Percentiles rank a stretch among this genome's conserved stretches.
Evolutionary conservation across 108 stramenopile species (phyloP).

Genomic region (Nitzschia sp.): DNA sequence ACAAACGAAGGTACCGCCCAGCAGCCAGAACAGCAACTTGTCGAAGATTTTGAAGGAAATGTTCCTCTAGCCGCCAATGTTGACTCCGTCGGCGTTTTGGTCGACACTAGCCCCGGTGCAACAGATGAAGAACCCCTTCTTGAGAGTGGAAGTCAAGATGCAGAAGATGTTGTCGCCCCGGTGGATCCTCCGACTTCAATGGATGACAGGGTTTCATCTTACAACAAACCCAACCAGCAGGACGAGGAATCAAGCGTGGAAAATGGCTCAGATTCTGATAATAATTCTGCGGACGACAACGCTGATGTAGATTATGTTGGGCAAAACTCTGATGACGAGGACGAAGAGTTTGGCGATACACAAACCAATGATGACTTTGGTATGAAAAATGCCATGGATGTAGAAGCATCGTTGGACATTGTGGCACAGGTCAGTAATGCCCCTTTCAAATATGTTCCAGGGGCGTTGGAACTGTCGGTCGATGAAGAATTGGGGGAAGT

Average conservation of each 20-base stretch:
- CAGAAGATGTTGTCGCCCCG: neutral
- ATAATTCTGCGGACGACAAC: slow-evolving; percentile 15
- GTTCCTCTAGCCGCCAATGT: neutral
- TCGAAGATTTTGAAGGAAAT: slow-evolving; percentile 12
- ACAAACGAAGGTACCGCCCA: neutral
- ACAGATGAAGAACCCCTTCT: slow-evolving; percentile 25
- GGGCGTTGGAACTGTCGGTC: neutral
- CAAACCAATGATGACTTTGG: neutral
- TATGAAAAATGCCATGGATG: neutral
- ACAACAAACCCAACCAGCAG: slow-evolving; percentile 6
- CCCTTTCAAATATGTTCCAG: too few species aligned
- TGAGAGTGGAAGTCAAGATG: neutral
- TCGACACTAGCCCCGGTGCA: neutral
- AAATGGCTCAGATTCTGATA: neutral
- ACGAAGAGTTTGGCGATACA: slow-evolving; percentile 1
- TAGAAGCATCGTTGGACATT: too few species aligned
- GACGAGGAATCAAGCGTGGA: slow-evolving; percentile 38
- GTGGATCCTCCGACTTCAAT: slow-evolving; percentile 1
- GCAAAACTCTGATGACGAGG: slow-evolving; percentile 12
- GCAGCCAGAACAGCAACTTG: neutral
- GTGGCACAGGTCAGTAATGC: too few species aligned
- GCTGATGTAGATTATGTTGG: slow-evolving; percentile 11
- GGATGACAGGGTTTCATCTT: slow-evolving; percentile 27
- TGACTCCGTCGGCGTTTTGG: neutral
- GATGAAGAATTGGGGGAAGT: slow-evolving; percentile 24